Percentiles rank a stretch among this genome's conserved stretches.
These are phyloP conservation scores for Populus hybrid DNA, from an alignment of 441 rosid species.

Conservation along the genomic window DNA sequence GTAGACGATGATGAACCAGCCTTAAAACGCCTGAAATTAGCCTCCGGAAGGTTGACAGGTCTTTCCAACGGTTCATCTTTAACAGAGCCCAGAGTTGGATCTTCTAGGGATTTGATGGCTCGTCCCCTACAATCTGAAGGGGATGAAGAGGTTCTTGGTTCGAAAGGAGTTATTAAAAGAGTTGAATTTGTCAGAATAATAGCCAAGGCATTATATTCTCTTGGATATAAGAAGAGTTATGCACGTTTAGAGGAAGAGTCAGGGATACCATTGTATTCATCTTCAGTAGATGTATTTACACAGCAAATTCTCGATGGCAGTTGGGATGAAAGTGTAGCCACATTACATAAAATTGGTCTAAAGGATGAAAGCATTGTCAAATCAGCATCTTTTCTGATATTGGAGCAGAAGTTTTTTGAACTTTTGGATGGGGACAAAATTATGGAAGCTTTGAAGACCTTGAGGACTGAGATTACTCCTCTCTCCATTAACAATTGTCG, in stretches of 20 bases:
- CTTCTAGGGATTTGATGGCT: conserved; percentile 52
- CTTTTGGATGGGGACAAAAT: conserved; percentile 40
- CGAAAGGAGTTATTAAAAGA: conserved; percentile 52
- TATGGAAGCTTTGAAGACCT: conserved; percentile 49
- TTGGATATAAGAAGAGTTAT: conserved; percentile 56
- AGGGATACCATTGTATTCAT: conserved; percentile 48
- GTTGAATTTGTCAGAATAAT: conserved; percentile 61
- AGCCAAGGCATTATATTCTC: conserved; percentile 53
- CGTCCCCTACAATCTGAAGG: conserved; percentile 52
- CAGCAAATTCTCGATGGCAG: conserved; percentile 49
- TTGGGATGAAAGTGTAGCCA: conserved; percentile 51
- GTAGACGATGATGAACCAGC: conserved; percentile 69
- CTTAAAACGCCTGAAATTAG: conserved; percentile 54
- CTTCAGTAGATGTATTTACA: conserved; percentile 38
- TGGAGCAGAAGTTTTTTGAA: conserved; percentile 62
- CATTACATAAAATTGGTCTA: conserved; percentile 40
- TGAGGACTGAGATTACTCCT: conserved; percentile 61
- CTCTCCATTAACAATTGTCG: conserved; percentile 34
- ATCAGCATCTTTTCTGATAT: conserved; percentile 51
- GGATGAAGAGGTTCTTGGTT: conserved; percentile 53
- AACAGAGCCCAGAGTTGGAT: conserved; percentile 33
- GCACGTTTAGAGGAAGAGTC: conserved; percentile 68
- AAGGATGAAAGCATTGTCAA: conserved; percentile 41
- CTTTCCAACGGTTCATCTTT: conserved; percentile 46
- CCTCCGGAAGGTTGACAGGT: conserved; percentile 36